Base-by-base conservation (phyloP, 768 basidiomycete genomes). In the Paxillus ammoniavirescens region DNA sequence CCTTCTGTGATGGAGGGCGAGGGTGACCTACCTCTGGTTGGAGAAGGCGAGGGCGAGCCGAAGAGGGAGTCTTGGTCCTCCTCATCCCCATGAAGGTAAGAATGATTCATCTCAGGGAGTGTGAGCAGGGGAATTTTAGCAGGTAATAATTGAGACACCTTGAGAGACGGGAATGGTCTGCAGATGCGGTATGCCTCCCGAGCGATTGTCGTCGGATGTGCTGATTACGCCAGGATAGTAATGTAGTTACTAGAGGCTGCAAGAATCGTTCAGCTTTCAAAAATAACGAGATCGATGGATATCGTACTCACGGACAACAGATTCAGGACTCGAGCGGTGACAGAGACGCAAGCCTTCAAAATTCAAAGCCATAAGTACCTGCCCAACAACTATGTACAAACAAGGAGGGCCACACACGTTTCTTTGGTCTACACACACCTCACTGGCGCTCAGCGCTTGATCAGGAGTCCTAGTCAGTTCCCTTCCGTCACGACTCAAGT, bases 41-140 rank as follows among this genome's bases (percentile, higher is more conserved):
- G 84, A 31, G 87, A 79, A 51, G 88, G 84, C 60, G 89, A 88
- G 15, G 89, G 89, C 40, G 79, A 81, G 53, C 90, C 90, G 69
- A 92, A 92, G 64, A 92, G 86, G 26, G 90, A 92, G 62, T 84
- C 84, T 60, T 77, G 72, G 57, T 87, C 82, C 53, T 77, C 81
- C 41, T 72, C 71, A 54, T 68, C 55, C 13, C 13, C 14, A 12
- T 40, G 14, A 47, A 35, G 42, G 41, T 40, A 48, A 49, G 47
- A 55, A 7, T 48, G 58, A 37, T 45, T 37, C 65, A 66, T 66
- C 63, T 57, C 59, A 50, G 37, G 47, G 55, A 53, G 37, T 48
- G 53, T 62, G 54, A 67, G 65, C 50, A 12, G 41, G 18, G 41
- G 9, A 26, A 49, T 42, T 36, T 59, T 37, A 49, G 45, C 37